A percentile compares a stretch with the other conserved stretches of the same genome.
phyloP scores from a whole-genome alignment of 768 basidiomycete species.

The Piloderma croceum region DNA sequence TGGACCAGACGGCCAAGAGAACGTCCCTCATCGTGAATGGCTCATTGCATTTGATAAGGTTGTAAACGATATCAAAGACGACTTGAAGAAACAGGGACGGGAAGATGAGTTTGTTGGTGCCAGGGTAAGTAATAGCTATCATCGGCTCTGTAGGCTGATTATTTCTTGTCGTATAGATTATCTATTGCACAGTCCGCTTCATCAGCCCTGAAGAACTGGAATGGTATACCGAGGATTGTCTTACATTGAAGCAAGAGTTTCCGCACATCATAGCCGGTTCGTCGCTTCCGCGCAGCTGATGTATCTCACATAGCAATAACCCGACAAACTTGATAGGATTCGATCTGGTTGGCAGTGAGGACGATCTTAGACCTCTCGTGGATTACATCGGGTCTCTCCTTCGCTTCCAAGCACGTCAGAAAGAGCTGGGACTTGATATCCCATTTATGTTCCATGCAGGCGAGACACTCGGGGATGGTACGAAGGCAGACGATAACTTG shows the following conservation, averaged over 20 bases:
- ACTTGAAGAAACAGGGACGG: slow-evolving; percentile 46
- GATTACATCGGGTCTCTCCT: slow-evolving; percentile 59
- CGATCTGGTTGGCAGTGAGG: slow-evolving; percentile 79
- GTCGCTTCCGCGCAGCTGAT: neutral
- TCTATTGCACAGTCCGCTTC: slow-evolving; percentile 59
- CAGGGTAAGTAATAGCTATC: slow-evolving; percentile 35
- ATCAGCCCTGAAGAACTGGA: slow-evolving; percentile 52
- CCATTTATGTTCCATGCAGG: slow-evolving; percentile 81
- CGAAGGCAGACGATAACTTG: slow-evolving; percentile 61
- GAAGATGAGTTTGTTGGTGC: slow-evolving; percentile 62
- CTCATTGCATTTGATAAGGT: slow-evolving; percentile 47
- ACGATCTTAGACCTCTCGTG: slow-evolving; percentile 50
- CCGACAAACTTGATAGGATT: no score
- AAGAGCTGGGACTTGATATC: slow-evolving; percentile 54
- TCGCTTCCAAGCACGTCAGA: slow-evolving; percentile 50
- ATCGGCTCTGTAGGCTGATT: neutral
- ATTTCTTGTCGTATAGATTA: slow-evolving; percentile 46
- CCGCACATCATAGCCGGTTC: slow-evolving; percentile 66
- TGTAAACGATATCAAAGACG: slow-evolving; percentile 46
- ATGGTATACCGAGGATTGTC: slow-evolving; percentile 68
- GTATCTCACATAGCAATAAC: no score
- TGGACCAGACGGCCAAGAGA: slow-evolving; percentile 50
- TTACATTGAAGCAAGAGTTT: slow-evolving; percentile 66
- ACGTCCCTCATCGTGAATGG: slow-evolving; percentile 57
- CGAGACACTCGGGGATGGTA: slow-evolving; percentile 76